phyloP scores from a whole-genome alignment of 306 rosid genomes.

The Gastrolobium bilobum region DNA sequence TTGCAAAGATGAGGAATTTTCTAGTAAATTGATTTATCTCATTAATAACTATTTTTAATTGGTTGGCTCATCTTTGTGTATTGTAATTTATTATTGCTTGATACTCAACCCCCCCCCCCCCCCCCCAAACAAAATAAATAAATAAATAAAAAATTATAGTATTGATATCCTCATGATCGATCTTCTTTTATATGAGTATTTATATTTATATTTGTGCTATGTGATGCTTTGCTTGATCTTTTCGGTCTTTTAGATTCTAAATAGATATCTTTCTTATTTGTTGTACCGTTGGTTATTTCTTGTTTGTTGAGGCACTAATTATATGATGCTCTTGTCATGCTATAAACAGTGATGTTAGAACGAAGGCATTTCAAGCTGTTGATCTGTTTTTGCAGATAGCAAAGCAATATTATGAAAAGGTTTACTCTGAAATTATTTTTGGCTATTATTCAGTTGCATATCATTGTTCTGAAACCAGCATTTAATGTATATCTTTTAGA shows the following conservation, averaged over 20 bases:
- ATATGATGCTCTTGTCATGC: slow-evolving; percentile 43
- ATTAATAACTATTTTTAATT: neutral
- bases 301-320: slow-evolving; percentile 7
- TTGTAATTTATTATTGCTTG: neutral
- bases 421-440: slow-evolving; percentile 50
- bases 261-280: slow-evolving; percentile 37
- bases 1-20: slow-evolving; percentile 34
- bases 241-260: slow-evolving; percentile 37
- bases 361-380: slow-evolving; percentile 94
- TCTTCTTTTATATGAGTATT: slow-evolving; percentile 27
- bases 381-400: slow-evolving; percentile 89
- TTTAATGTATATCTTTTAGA: slow-evolving; percentile 27
- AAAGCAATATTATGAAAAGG: slow-evolving; percentile 91
- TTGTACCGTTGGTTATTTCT: slow-evolving; percentile 35
- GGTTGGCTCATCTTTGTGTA: slow-evolving; percentile 17
- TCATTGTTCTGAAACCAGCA: slow-evolving; percentile 35
- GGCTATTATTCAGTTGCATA: slow-evolving; percentile 37
- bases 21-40: slow-evolving; percentile 31
- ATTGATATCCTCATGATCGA: slow-evolving; percentile 29
- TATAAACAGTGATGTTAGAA: slow-evolving; percentile 83
- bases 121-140: neutral
- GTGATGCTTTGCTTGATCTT: slow-evolving; percentile 34
- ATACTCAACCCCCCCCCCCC: neutral
- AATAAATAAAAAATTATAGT: neutral
- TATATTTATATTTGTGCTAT: slow-evolving; percentile 5